phyloP scores from a whole-genome alignment of 176 grass and related monocot genomes.

The Puya raimondii region DNA sequence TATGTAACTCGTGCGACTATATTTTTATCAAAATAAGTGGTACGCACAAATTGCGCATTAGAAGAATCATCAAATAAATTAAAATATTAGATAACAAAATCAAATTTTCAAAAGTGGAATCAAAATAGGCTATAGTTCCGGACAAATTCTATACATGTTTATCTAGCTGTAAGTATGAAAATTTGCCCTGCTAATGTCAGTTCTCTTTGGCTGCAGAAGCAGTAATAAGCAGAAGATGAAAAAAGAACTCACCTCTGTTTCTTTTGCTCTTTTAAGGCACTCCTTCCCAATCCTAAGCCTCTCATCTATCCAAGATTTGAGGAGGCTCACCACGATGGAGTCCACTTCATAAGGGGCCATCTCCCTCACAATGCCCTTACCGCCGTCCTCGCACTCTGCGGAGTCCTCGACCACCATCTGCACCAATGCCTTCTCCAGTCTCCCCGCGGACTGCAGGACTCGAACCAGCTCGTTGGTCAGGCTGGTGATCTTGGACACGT shows the following conservation, averaged over 20 bases:
- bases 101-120: no score
- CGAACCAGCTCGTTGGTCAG: conserved; percentile 75
- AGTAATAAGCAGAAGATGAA: not conserved
- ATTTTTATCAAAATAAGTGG: no score
- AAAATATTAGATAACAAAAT: no score
- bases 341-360: conserved; percentile 88
- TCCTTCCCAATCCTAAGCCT: conserved; percentile 57
- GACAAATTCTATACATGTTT: not conserved
- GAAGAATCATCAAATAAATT: no score
- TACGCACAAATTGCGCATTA: no score
- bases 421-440: conserved; percentile 63
- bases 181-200: no score
- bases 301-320: conserved; percentile 89
- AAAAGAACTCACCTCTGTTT: conserved; percentile 52
- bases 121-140: no score
- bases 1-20: no score
- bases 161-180: not conserved
- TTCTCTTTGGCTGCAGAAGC: no score
- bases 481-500: conserved; percentile 39
- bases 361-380: conserved; percentile 59
- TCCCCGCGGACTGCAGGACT: conserved; percentile 64
- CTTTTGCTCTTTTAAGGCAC: conserved; percentile 64
- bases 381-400: conserved; percentile 43
- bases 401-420: conserved; percentile 82
- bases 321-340: conserved; percentile 52